Evolutionary conservation across 495 filamentous ascomycete genomes (phyloP), one percentile per base, ranked within the genome.

Genomic region (Tricharina praecox): DNA sequence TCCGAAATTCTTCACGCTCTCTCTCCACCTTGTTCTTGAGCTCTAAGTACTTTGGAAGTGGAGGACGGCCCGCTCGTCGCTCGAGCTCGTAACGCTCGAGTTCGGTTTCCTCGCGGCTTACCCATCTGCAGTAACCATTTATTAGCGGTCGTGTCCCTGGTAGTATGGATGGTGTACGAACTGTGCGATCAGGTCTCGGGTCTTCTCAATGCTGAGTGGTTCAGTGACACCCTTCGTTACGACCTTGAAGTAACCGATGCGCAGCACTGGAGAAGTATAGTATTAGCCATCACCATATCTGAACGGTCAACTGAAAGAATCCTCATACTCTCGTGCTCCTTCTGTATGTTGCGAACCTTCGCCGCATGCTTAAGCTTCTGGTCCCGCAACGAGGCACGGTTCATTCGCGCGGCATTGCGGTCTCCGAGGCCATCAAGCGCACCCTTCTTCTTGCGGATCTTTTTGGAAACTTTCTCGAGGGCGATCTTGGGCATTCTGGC

Each of bases 1-100:
- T 81, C 38, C 75, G 70, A 52, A 83, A 81, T 66, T 97, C 90
- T 58, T 79, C 80, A 53, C 79, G 67, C 53, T 95, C 83, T 16
- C 65, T 65, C 16, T 70, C 68, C 38, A 81, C 76, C 38, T 76
- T 74, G 55, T 86, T 76, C 51, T 71, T 74, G 20, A 96, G 65
- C 3, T 81, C 64, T 60, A 86, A 82, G 57, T 94, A 85, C 45
- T 75, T 73, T 23, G 76, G 72, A 55, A 73, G 82, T 3, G 86
- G 67, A 19, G 92, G 85, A 23, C 90, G 75, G 13, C 92, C 88
- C 32, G 82, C 72, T 19, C 92, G 73, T 10, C 86, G 78, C 38
- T 81, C 72, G 52, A 76, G 76, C 61, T 86, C 79, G 46, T 90
- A 62, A 46, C 73, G 67, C 34, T 73, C 70, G 28, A 90, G 71